A percentile compares a stretch with the other conserved stretches of the same genome.
Evolutionary conservation across 1,284 basidiomycete genomes (phyloP).

Genomic region (Malassezia slooffiae): DNA sequence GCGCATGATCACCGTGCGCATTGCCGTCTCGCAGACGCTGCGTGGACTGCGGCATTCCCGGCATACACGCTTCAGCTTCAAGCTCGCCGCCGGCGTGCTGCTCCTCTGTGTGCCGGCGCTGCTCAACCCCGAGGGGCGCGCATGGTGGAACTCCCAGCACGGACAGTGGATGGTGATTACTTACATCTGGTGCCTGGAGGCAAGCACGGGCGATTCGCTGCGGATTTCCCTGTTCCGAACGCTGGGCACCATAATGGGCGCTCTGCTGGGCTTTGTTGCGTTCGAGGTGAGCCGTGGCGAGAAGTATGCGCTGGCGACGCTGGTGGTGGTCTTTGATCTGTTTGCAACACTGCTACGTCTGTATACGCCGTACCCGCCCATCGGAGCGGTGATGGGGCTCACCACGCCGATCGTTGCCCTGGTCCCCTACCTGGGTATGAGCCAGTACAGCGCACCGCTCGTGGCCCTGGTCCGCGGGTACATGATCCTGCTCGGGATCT

Average conservation of each 20-base stretch:
- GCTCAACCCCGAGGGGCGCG: constrained; percentile 30
- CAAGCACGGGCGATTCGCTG: constrained; percentile 50
- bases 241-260: constrained; percentile 49
- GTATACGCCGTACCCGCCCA: constrained; percentile 45
- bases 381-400: constrained; percentile 49
- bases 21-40: constrained; percentile 17
- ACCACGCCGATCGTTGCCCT: constrained; percentile 45
- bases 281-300: constrained; percentile 48
- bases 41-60: constrained; percentile 45
- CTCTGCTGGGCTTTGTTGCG: constrained; percentile 47
- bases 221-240: constrained; percentile 48
- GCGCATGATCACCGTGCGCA: constrained; percentile 13
- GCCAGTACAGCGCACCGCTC: constrained; percentile 7
- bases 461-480: constrained; percentile 31
- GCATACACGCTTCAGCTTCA: constrained; percentile 49
- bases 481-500: constrained; percentile 37
- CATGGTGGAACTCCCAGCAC: constrained; percentile 47
- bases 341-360: constrained; percentile 44
- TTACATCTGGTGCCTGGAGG: constrained; percentile 50
- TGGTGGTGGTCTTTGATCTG: constrained; percentile 46
- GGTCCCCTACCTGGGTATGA: constrained; percentile 44
- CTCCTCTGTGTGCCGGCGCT: constrained; percentile 49
- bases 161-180: constrained; percentile 48
- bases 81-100: constrained; percentile 48
- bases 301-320: constrained; percentile 48